Base-by-base conservation (phyloP, 345 rosid species). In the Isatis tinctoria region DNA sequence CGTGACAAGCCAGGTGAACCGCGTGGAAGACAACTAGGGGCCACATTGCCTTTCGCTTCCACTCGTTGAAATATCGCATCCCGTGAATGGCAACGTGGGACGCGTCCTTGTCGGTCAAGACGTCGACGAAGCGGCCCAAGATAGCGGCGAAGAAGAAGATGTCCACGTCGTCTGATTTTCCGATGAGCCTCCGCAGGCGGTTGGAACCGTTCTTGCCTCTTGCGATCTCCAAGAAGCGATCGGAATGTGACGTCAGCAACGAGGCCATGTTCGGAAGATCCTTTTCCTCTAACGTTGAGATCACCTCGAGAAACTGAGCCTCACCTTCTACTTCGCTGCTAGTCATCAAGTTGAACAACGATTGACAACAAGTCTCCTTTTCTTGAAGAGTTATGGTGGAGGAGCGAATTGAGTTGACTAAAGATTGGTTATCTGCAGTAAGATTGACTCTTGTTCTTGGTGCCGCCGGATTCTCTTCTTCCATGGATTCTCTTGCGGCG, bases 121-220 rank as follows among this genome's bases (percentile, higher is more conserved):
- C 18, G 24, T 36, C 4, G 51, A 35, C 0, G 72, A 65, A 65
- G 24, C 26, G 24, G 33, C 40, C 41, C 59, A 35, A 9, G 48
- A 56, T 56, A 7, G 39, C 30, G 28, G 5, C 57, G 48, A 0
- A 4, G 69, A 62, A 26, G 2, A 73, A 24, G 1, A 0, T 4
- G 65, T 65, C 78, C 51, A 14, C 49, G 22, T 65, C 59, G 9
- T 35, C 66, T 8, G 72, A 65, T 45, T 6, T 57, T 2, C 72
- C 66, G 17, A 56, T 11, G 49, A 65, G 49, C 3, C 6, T 33
- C 0, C 35, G 57, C 2, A 73, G 28, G 39, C 70, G 64, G 58
- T 22, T 41, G 37, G 65, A 54, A 40, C 77, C 77, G 48, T 33
- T 11, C 28, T 24, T 5, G 58, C n/a, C 32, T n/a, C 20, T 65